These are phyloP conservation scores for Pyronema omphalodes DNA, from an alignment of 495 filamentous ascomycete genomes.

Conservation along the genomic window DNA sequence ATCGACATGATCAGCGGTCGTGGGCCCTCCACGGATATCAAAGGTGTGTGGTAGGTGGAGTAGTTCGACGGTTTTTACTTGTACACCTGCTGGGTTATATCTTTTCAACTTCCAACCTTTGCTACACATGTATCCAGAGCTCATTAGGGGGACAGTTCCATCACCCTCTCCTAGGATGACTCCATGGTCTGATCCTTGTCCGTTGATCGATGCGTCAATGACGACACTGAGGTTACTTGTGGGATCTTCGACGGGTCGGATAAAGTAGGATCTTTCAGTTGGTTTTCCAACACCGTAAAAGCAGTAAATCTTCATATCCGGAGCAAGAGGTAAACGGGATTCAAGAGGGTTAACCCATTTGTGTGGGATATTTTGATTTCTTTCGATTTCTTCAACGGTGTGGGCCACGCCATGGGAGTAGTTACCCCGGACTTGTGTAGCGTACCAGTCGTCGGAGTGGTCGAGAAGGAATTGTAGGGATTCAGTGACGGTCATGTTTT, in stretches of 20 bases:
- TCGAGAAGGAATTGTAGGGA: conserved; percentile 60
- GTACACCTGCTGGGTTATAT: conserved; percentile 70
- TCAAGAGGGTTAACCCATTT: conserved; percentile 97
- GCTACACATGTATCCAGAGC: conserved; percentile 87
- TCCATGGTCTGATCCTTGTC: conserved; percentile 55
- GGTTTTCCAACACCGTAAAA: conserved; percentile 87
- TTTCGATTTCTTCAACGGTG: conserved; percentile 62
- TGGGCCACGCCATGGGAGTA: conserved; percentile 85
- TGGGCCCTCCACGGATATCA: conserved; percentile 38
- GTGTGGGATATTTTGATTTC: conserved; percentile 57
- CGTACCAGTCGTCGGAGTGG: conserved; percentile 72
- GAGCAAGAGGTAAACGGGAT: conserved; percentile 69
- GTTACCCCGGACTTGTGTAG: conserved; percentile 43
- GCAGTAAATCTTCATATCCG: conserved; percentile 88
- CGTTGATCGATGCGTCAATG: conserved; percentile 62
- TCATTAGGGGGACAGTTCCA: conserved; percentile 78
- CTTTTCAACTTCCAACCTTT: conserved; percentile 84
- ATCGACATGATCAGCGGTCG: conserved; percentile 73
- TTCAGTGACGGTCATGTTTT: conserved; percentile 62
- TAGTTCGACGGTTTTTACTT: conserved; percentile 84
- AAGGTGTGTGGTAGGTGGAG: conserved; percentile 88
- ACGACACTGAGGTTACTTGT: conserved; percentile 58
- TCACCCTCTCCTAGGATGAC: conserved; percentile 89
- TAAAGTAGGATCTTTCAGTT: conserved; percentile 69
- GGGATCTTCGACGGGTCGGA: conserved; percentile 53